phyloP scores from a whole-genome alignment of 768 basidiomycete genomes.

The Phlebiopsis gigantea region DNA sequence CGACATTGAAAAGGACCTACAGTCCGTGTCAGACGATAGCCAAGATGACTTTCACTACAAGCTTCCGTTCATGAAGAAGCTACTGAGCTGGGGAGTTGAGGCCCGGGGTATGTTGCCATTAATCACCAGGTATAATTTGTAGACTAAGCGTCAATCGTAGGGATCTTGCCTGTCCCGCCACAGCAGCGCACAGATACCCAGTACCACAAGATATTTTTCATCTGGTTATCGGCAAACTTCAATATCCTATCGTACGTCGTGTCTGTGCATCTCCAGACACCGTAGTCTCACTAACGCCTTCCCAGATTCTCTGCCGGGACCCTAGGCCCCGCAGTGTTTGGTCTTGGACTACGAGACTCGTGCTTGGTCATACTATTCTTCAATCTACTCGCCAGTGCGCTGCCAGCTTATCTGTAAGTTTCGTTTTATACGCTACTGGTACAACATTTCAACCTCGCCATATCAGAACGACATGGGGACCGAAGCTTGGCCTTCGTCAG shows the following conservation, averaged over 20 bases:
- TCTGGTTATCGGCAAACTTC: slow-evolving; percentile 36
- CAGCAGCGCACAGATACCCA: slow-evolving; percentile 32
- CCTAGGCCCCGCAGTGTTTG: slow-evolving; percentile 39
- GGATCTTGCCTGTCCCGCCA: slow-evolving; percentile 30
- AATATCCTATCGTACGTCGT: slow-evolving; percentile 34
- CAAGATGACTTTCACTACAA: slow-evolving; percentile 1
- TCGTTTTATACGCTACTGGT: background rate
- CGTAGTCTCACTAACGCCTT: background rate
- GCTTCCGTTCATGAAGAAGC: slow-evolving; percentile 10
- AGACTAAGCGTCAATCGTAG: slow-evolving; percentile 10
- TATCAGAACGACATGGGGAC: slow-evolving; percentile 62
- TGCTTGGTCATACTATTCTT: slow-evolving; percentile 41
- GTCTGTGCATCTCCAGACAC: too few species aligned
- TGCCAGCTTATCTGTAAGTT: slow-evolving; percentile 40
- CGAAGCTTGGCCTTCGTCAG: slow-evolving; percentile 73
- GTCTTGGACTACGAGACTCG: slow-evolving; percentile 38
- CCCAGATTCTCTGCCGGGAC: slow-evolving; percentile 42
- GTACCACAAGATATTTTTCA: slow-evolving; percentile 36
- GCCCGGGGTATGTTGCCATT: slow-evolving; percentile 23
- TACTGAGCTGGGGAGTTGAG: slow-evolving; percentile 29
- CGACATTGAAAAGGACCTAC: slow-evolving; percentile 10
- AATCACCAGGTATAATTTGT: background rate
- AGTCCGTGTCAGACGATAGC: background rate
- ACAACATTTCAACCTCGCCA: background rate
- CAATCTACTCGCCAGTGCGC: slow-evolving; percentile 37